These are phyloP conservation scores for Blastobotrys capitulatus DNA, from an alignment of 1,139 yeast species.

Conservation along the genomic window DNA sequence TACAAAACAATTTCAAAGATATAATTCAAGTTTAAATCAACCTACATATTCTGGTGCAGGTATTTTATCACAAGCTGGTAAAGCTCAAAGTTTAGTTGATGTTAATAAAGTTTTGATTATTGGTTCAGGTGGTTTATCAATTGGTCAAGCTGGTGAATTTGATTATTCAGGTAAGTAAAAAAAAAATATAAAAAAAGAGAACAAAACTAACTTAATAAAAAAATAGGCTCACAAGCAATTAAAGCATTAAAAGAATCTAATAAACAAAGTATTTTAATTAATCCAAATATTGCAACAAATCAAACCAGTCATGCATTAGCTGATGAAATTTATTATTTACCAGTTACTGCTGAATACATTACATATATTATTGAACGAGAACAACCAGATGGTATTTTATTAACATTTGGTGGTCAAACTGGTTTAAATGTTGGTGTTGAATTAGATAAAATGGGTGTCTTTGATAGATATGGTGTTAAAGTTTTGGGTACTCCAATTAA, in stretches of 20 bases:
- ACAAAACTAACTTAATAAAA: conserved; percentile 1
- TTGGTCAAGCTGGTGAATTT: conserved; percentile 99
- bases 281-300: conserved; percentile 97
- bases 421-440: conserved; percentile 94
- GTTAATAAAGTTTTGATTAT: conserved; percentile 85
- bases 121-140: conserved; percentile 96
- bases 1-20: conserved; percentile 1
- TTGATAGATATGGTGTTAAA: conserved; percentile 84
- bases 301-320: conserved; percentile 98
- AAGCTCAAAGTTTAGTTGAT: conserved; percentile 60
- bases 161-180: conserved; percentile 72
- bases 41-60: conserved; percentile 48
- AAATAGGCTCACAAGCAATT: conserved; percentile 14
- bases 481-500: conserved; percentile 96
- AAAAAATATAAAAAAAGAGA: background rate
- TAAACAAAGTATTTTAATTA: conserved; percentile 87
- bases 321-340: conserved; percentile 94
- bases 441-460: conserved; percentile 87
- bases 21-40: conserved; percentile 6
- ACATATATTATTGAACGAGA: conserved; percentile 92
- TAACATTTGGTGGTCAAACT: conserved; percentile 98
- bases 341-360: conserved; percentile 95
- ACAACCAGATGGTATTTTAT: conserved; percentile 88
- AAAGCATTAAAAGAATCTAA: conserved; percentile 95
- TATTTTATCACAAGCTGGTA: conserved; percentile 44